Percentiles rank a stretch among this genome's conserved stretches.
Conservation (phyloP, 1,139 yeast species). For the Magnusiomyces ingens region DNA sequence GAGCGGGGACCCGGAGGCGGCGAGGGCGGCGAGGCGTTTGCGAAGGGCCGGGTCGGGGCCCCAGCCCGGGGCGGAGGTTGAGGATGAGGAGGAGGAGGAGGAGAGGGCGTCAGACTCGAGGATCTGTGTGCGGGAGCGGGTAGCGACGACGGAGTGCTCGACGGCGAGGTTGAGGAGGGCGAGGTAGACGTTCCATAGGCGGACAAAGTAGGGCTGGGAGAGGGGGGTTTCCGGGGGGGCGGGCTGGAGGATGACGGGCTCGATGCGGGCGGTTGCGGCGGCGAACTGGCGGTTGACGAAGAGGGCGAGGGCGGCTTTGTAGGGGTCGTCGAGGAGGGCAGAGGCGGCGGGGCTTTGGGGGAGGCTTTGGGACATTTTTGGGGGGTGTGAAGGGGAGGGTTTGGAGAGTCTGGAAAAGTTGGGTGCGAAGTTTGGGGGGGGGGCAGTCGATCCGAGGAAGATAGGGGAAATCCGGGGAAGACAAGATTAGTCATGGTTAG, state of each 20-base stretch:
- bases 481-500: too few relatives aligned
- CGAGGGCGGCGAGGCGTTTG: background rate
- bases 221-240: background rate
- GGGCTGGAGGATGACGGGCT: slow-evolving; percentile 6
- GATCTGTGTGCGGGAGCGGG: background rate
- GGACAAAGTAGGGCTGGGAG: background rate
- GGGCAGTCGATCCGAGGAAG: too few relatives aligned
- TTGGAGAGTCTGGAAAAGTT: too few relatives aligned
- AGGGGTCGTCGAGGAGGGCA: background rate
- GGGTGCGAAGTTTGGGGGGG: too few relatives aligned
- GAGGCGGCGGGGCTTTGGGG: too few relatives aligned
- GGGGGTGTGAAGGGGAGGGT: too few relatives aligned
- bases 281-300: slow-evolving; percentile 15
- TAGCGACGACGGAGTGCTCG: slow-evolving; percentile 5
- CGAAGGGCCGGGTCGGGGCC: background rate
- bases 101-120: background rate
- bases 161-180: slow-evolving; percentile 13
- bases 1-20: background rate
- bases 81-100: background rate
- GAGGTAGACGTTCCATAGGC: slow-evolving; percentile 14
- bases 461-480: too few relatives aligned
- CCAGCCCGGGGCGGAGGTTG: background rate
- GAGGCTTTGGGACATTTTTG: too few relatives aligned
- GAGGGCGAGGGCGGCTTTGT: slow-evolving; percentile 11
- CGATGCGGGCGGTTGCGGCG: slow-evolving; percentile 10